Base-by-base conservation (phyloP, 2,329 filamentous ascomycete species). In the Trichoderma simmonsii region DNA sequence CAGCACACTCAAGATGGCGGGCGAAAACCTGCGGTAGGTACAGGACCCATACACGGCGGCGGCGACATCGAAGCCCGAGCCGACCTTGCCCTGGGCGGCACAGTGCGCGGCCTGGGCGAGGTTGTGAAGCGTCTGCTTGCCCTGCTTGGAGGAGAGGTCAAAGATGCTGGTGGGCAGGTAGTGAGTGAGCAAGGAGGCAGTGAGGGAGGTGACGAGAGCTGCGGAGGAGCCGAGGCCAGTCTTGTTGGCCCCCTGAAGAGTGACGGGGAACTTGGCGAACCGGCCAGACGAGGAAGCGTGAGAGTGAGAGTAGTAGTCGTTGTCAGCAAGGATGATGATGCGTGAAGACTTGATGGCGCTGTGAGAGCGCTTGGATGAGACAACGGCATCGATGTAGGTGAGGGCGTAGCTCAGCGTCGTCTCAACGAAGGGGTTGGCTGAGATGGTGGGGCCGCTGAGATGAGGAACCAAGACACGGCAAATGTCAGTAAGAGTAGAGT, bases 171-270 rank as follows among this genome's bases (percentile, higher is more conserved):
- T 75, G 4, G 90, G 88, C 24, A 95, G 86, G 83, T 95, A 95
- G 83, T 95, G 90, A n/a, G 85, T 83, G 34, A 97, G 87, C 3
- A 97, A 83, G 1, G 93, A 90, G 54, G 91, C 92, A 1, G 92
- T 93, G 54, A 99, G 89, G 54, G 95, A 87, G 1, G 96, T 98
- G 36, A 98, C 95, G 14, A 99, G 88, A 4, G 96, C 96, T 4
- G 96, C 96, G 1, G 95, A 98, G 12, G 95, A 98, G 72, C 96
- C 96, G 34, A 99, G 89, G 2, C 96, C 96, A 0, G 96, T 99
- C 85, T 99, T 99, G 86, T 98, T 92, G 18, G 95, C 95, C 74
- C 91, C 87, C 72, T 86, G 84, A 43, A 99, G 88, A 6, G 90
- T 88, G 18, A 95, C 91, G 57, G 88, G 87, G 82, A 97, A 97